Base-by-base conservation (phyloP, 345 rosid species). In the Anastatica hierochuntica region DNA sequence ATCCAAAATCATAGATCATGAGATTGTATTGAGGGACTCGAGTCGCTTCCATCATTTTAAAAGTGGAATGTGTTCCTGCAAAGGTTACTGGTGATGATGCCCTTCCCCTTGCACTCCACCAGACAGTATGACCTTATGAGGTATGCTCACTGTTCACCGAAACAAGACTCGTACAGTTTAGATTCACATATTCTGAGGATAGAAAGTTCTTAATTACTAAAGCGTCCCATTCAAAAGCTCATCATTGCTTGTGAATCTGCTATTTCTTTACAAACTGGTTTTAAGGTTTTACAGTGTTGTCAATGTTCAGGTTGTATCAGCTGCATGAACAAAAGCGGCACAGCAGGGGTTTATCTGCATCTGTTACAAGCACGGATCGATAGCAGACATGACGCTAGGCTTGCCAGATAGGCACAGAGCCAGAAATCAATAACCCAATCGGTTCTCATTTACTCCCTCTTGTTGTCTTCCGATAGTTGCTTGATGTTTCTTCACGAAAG, bases 41-140 rank as follows among this genome's bases (percentile, higher is more conserved):
- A 88, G 84, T 60, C 95, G 96, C 67, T 88, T 88, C 75, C 95
- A 88, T 70, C 95, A 84, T 76, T 84, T 82, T 77, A 84, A 80
- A 72, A 70, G 70, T 19, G 97, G 95, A 24, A 27, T 75, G 6
- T 88, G 97, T 78, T 77, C 90, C 10, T 88, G 96, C 66, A 71
- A 72, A 59, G 90, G 88, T 52, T 84, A 74, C 61, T 88, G 96
- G 94, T 88, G 76, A 80, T 38, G 16, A 47, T 44, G n/a, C 12
- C 19, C 42, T n/a, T 57, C 53, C 26, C 24, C 2, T 18, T 19
- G 50, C 35, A 43, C n/a, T n/a, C n/a, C n/a, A n/a, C n/a, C n/a
- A n/a, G n/a, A n/a, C n/a, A n/a, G n/a, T n/a, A n/a, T n/a, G n/a
- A n/a, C n/a, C n/a, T n/a, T n/a, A 18, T 19, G 36, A 30, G 47